These are phyloP conservation scores for Aspergillus ustus DNA, from an alignment of 2,329 filamentous ascomycete species.

Conservation along the genomic window DNA sequence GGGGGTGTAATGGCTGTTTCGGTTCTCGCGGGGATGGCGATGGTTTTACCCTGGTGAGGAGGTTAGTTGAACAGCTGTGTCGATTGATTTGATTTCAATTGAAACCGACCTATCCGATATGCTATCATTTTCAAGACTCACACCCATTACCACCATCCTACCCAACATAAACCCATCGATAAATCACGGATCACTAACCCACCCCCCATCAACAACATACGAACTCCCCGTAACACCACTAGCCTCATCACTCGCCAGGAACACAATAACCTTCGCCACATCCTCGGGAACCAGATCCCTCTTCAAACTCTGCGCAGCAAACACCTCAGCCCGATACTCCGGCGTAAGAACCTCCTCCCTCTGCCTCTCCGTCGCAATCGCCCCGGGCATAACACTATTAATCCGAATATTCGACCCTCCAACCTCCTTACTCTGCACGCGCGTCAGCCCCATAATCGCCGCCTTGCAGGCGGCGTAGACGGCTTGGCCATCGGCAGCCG, in stretches of 20 bases:
- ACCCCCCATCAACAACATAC: constrained; percentile 43
- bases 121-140: too few relatives aligned
- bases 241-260: constrained; percentile 53
- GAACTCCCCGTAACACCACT: constrained; percentile 53
- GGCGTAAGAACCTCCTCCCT: constrained; percentile 50
- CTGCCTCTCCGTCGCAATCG: constrained; percentile 54
- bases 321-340: constrained; percentile 41
- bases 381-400: constrained; percentile 57
- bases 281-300: constrained; percentile 45
- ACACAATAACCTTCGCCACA: constrained; percentile 53
- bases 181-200: constrained; percentile 19
- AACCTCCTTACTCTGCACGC: constrained; percentile 45
- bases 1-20: background rate
- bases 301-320: constrained; percentile 51
- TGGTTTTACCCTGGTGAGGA: background rate
- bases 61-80: too few relatives aligned
- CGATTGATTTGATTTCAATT: background rate
- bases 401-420: constrained; percentile 45
- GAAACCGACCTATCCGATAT: background rate
- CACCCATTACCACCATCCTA: too few relatives aligned
- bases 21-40: background rate
- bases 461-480: constrained; percentile 48
- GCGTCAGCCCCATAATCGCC: constrained; percentile 46
- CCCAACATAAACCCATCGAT: too few relatives aligned
- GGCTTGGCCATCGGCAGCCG: constrained; percentile 33